These are phyloP conservation scores for Aspergillus neoniger DNA, from an alignment of 2,329 filamentous ascomycete genomes.

Conservation along the genomic window DNA sequence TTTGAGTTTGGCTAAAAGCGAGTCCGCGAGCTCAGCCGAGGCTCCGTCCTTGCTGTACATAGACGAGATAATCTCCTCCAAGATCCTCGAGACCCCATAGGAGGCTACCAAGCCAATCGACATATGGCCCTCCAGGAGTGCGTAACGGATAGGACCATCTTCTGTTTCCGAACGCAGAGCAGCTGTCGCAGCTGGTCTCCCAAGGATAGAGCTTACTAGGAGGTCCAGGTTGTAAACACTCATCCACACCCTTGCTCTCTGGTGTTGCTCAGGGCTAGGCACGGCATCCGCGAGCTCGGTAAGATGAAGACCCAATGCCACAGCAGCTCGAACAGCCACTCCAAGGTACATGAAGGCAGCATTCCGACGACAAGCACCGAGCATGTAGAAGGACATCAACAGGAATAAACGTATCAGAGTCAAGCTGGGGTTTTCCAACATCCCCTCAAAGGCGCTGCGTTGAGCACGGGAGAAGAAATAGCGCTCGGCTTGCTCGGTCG, in stretches of 20 bases:
- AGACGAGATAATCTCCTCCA: slow-evolving; percentile 48
- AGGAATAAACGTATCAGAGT: slow-evolving; percentile 56
- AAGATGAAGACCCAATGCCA: slow-evolving; percentile 60
- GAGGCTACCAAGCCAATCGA: slow-evolving; percentile 43
- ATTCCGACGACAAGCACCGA: slow-evolving; percentile 60
- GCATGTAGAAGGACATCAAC: slow-evolving; percentile 62
- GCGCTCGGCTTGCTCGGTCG: slow-evolving; percentile 34
- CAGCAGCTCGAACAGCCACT: slow-evolving; percentile 59
- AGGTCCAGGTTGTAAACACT: slow-evolving; percentile 53
- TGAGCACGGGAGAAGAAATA: slow-evolving; percentile 54
- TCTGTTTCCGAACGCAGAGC: slow-evolving; percentile 29
- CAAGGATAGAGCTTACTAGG: slow-evolving; percentile 52
- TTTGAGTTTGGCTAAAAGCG: slow-evolving; percentile 46
- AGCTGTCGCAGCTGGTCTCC: slow-evolving; percentile 42
- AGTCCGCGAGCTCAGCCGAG: slow-evolving; percentile 39
- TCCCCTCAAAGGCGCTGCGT: slow-evolving; percentile 51
- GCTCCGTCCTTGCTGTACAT: slow-evolving; percentile 45
- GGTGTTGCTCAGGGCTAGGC: not conserved
- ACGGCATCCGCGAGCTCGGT: slow-evolving; percentile 16
- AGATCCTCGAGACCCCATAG: slow-evolving; percentile 47
- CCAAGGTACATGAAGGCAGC: slow-evolving; percentile 66
- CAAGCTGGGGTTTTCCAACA: slow-evolving; percentile 57
- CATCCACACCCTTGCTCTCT: slow-evolving; percentile 49
- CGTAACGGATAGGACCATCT: slow-evolving; percentile 23
- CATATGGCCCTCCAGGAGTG: slow-evolving; percentile 25